Percentiles rank a stretch among this genome's conserved stretches.
These are phyloP conservation scores for Inga leiocalycina DNA, from an alignment of 306 rosid species.

Conservation along the genomic window DNA sequence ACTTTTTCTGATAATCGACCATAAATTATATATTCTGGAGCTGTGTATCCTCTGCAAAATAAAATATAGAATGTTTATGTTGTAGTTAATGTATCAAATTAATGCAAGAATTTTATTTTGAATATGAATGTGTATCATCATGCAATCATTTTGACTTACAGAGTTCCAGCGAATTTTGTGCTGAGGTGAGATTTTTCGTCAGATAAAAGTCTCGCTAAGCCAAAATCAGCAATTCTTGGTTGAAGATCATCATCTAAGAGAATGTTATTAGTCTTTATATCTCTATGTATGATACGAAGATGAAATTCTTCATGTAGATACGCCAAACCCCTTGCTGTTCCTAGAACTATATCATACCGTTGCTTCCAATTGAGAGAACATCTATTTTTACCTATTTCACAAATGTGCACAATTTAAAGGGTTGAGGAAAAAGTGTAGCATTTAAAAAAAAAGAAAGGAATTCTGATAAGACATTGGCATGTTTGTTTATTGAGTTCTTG, in stretches of 20 bases:
- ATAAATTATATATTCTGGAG: conserved; percentile 74
- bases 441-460: background rate
- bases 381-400: conserved; percentile 42
- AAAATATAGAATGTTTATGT: background rate
- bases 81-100: no score
- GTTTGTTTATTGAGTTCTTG: background rate
- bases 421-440: background rate
- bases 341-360: conserved; percentile 53
- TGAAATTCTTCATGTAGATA: conserved; percentile 70
- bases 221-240: conserved; percentile 73
- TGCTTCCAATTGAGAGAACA: conserved; percentile 65
- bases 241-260: conserved; percentile 60
- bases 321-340: conserved; percentile 61
- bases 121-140: no score
- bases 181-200: conserved; percentile 61
- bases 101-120: no score
- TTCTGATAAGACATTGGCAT: background rate
- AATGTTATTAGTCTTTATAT: conserved; percentile 64
- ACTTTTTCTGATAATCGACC: conserved; percentile 72
- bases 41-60: conserved; percentile 61
- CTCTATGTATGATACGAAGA: conserved; percentile 68
- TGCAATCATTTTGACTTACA: conserved; percentile 40
- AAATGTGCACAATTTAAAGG: background rate
- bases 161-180: conserved; percentile 73
- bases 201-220: conserved; percentile 60